Percentiles rank a stretch among this genome's conserved stretches.
phyloP scores from a whole-genome alignment of 805 yeast species.

The Suhomyces xylopsoci region DNA sequence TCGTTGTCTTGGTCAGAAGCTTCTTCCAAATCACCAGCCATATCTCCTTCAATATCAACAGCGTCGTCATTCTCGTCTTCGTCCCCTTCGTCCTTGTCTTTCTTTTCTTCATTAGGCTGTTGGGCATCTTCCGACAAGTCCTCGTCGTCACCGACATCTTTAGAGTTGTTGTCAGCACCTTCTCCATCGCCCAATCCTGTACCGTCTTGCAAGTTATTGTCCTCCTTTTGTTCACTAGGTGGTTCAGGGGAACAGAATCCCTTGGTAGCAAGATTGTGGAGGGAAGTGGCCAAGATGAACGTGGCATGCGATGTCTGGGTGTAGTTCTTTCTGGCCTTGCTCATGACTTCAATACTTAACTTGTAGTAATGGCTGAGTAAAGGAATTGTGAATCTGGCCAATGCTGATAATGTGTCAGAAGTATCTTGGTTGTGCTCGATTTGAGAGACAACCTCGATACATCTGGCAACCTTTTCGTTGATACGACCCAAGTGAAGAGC shows the following conservation, averaged over 20 bases:
- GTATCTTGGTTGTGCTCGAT: conserved; percentile 37
- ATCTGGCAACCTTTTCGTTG: conserved; percentile 27
- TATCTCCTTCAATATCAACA: conserved; percentile 91
- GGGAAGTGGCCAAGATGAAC: conserved; percentile 51
- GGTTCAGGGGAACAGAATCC: conserved; percentile 95
- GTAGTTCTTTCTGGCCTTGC: conserved; percentile 49
- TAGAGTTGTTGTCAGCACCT: conserved; percentile 77
- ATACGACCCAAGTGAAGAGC: conserved; percentile 41
- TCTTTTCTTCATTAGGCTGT: conserved; percentile 66
- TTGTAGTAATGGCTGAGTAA: conserved; percentile 57
- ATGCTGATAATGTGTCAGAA: conserved; percentile 42
- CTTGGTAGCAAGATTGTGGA: conserved; percentile 61
- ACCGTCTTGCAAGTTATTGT: conserved; percentile 71
- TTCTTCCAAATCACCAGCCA: conserved; percentile 92
- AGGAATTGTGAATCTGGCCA: conserved; percentile 59
- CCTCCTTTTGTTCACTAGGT: conserved; percentile 59
- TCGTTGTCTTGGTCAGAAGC: conserved; percentile 63
- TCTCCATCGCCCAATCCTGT: conserved; percentile 92
- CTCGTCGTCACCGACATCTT: conserved; percentile 88
- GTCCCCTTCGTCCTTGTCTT: conserved; percentile 53
- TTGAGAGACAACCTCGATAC: conserved; percentile 31
- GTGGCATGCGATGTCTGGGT: conserved; percentile 57
- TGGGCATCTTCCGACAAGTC: conserved; percentile 79
- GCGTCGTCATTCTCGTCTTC: conserved; percentile 80
- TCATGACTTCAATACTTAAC: conserved; percentile 43